Evolutionary conservation across 192 early-diverging fungal species (phyloP), one percentile per base, ranked within the genome.

Genomic region (Backusella mclennaniae): DNA sequence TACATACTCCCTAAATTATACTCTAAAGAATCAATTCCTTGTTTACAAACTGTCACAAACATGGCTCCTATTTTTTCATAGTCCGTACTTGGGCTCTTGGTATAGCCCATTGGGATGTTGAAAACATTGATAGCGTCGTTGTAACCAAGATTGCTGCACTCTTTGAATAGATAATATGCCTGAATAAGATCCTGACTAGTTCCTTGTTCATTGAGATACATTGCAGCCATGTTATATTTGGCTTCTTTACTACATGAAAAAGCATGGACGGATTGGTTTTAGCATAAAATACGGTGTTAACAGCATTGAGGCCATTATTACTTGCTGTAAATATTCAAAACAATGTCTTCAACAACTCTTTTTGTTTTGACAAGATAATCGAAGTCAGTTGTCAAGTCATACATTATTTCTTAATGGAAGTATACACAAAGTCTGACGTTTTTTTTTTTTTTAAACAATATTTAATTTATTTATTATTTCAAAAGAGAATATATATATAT

Each of bases 1-100:
- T 71, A 42, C 0, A 6, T 12, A 59, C 29, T 21, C 2, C 84
- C 84, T 2, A 56, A n/a, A 6, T 56, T 56, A n/a, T 56, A 56
- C 21, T 21, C 52, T 9, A 56, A 23, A 21, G n/a, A 56, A n/a
- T 21, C n/a, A 6, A 56, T 56, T 6, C n/a, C 52, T 21, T 56
- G 21, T 56, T 8, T 2, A 56, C 52, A 56, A 9, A 23, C 52
- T n/a, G 21, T 3, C 21, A 9, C 9, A 56, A 56, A 56, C 52
- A 56, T 56, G 7, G 4, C 0, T 9, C 1, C n/a, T 6, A 56
- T 6, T 23, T 7, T 21, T 21, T 9, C 1, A 21, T 56, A 56
- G 7, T 56, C 19, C 8, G 9, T 56, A 21, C 23, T n/a, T 21
- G 7, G 0, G 9, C 21, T 56, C n/a, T 56, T 56, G 0, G 4